A percentile compares a stretch with the other conserved stretches of the same genome.
Evolutionary conservation across 805 yeast species (phyloP).

Genomic region (Scheffersomyces spartinae): DNA sequence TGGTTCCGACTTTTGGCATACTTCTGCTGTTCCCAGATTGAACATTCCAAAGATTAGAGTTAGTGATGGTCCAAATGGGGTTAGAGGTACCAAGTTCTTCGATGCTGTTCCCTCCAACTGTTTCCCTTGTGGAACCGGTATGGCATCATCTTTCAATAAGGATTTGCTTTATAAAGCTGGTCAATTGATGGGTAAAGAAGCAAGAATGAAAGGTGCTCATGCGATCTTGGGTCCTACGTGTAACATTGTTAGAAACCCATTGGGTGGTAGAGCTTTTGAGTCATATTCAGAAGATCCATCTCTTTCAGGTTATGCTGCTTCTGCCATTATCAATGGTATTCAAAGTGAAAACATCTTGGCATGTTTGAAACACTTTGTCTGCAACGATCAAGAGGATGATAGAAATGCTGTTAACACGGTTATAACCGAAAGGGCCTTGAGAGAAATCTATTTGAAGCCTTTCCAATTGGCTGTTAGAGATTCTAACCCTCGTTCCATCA

Average conservation of each 20-base stretch:
- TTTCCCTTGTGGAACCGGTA: slow-evolving; percentile 28
- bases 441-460: slow-evolving; percentile 29
- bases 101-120: slow-evolving; percentile 25
- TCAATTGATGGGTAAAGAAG: slow-evolving; percentile 24
- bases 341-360: slow-evolving; percentile 21
- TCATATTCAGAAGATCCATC: slow-evolving; percentile 27
- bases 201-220: slow-evolving; percentile 21
- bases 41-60: slow-evolving; percentile 36
- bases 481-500: slow-evolving; percentile 20
- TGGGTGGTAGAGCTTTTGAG: slow-evolving; percentile 28
- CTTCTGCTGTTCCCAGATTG: slow-evolving; percentile 24
- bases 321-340: slow-evolving; percentile 21
- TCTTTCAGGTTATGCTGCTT: slow-evolving; percentile 28
- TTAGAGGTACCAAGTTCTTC: slow-evolving; percentile 24
- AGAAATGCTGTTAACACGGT: slow-evolving; percentile 18
- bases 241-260: slow-evolving; percentile 23
- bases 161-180: slow-evolving; percentile 20
- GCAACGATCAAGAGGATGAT: slow-evolving; percentile 27
- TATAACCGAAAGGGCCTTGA: slow-evolving; percentile 24
- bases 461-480: slow-evolving; percentile 26
- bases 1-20: slow-evolving; percentile 43
- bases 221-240: slow-evolving; percentile 23
- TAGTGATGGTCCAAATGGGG: slow-evolving; percentile 29
- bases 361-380: slow-evolving; percentile 26
- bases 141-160: slow-evolving; percentile 29